These are phyloP conservation scores for Aspergillus novoparasiticus DNA, from an alignment of 2,329 filamentous ascomycete species.

Conservation along the genomic window DNA sequence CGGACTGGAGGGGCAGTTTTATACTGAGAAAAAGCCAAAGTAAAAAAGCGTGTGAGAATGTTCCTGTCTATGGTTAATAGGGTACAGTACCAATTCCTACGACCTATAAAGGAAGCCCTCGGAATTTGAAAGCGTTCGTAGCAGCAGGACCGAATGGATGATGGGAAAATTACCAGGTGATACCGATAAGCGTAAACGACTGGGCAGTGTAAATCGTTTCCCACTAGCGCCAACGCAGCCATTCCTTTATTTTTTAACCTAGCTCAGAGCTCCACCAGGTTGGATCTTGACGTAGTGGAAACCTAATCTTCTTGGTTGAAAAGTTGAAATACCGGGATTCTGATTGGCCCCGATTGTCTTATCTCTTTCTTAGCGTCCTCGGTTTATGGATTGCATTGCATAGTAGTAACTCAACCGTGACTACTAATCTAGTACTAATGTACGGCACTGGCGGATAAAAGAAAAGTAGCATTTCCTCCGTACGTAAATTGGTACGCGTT, in stretches of 20 bases:
- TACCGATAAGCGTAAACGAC: conserved; percentile 9
- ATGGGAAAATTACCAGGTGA: conserved; percentile 13
- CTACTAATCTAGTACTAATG: neutral
- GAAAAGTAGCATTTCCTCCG: neutral
- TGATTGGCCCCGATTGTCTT: conserved; percentile 36
- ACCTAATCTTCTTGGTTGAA: conserved; percentile 36
- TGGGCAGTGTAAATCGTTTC: conserved; percentile 8
- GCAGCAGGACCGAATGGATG: conserved; percentile 1
- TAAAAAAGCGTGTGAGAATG: neutral
- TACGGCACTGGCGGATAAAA: neutral
- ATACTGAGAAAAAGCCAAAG: neutral
- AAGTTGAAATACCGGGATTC: conserved; percentile 29
- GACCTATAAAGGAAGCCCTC: neutral
- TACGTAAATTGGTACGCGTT: neutral
- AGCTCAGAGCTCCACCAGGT: conserved; percentile 22
- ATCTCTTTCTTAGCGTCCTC: conserved; percentile 27
- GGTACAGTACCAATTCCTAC: neutral
- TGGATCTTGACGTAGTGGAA: conserved; percentile 42
- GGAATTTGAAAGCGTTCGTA: neutral
- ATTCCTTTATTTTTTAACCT: conserved; percentile 15
- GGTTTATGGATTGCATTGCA: conserved; percentile 8
- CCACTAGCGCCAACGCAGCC: conserved; percentile 19
- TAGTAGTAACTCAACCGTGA: neutral
- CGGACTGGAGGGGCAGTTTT: neutral
- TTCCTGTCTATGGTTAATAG: neutral